Conservation (phyloP, 2,329 filamentous ascomycete genomes). For the Sporothrix inflata region DNA sequence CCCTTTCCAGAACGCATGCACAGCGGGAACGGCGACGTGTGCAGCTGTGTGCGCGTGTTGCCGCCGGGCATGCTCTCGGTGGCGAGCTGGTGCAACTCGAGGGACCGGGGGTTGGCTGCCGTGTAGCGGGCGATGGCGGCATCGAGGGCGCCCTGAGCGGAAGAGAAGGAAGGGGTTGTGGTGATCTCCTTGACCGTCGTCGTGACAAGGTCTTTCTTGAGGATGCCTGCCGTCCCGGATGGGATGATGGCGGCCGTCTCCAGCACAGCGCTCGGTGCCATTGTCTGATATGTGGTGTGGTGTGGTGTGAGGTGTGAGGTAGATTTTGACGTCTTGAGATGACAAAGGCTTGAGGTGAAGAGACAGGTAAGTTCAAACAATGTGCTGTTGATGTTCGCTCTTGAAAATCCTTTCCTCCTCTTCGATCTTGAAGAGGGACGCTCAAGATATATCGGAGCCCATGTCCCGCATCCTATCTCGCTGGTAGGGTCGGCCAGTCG, state of each 20-base stretch:
- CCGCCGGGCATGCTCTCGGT: constrained; percentile 46
- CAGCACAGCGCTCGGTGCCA: constrained; percentile 24
- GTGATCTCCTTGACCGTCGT: background rate
- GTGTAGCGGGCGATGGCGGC: constrained; percentile 29
- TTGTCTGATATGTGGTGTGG: background rate
- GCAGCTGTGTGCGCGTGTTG: constrained; percentile 51
- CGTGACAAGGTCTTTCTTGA: background rate
- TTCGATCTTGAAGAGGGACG: background rate
- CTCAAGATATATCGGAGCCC: background rate
- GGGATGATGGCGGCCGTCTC: background rate
- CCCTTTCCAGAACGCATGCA: constrained; percentile 40
- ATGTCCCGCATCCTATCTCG: background rate
- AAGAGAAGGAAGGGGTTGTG: background rate
- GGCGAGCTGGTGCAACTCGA: constrained; percentile 29
- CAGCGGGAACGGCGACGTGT: constrained; percentile 45
- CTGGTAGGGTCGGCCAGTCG: background rate
- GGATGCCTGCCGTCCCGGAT: background rate
- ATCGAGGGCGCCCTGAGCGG: constrained; percentile 30
- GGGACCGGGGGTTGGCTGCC: constrained; percentile 29
- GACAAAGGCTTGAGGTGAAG: background rate
- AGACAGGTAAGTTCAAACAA: background rate
- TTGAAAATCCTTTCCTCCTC: background rate
- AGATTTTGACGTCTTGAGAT: too few species aligned
- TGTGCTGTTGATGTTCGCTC: background rate
- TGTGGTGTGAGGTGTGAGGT: background rate